Conservation (phyloP, 2,329 filamentous ascomycete species). For the Botrytis pseudocinerea region DNA sequence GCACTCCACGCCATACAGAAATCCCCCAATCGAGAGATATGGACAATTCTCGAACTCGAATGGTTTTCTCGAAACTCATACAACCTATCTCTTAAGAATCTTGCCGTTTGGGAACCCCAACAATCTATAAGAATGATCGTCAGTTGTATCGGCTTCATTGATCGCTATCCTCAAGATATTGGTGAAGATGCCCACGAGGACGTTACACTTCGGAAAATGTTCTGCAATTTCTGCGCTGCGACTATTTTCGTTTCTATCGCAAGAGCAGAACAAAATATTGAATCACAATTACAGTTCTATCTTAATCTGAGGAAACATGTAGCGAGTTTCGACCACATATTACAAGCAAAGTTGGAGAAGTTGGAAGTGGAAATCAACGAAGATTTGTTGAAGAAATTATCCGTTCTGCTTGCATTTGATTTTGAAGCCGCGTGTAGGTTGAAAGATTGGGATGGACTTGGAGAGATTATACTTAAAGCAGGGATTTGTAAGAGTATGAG, state of each 20-base stretch:
- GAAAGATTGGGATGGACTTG: constrained; percentile 66
- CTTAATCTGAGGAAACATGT: constrained; percentile 61
- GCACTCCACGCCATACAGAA: constrained; percentile 44
- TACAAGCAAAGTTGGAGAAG: constrained; percentile 45
- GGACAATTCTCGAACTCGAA: constrained; percentile 66
- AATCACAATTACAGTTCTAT: constrained; percentile 61
- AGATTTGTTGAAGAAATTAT: constrained; percentile 62
- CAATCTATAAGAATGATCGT: constrained; percentile 58
- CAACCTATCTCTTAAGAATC: constrained; percentile 69
- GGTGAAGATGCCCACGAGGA: constrained; percentile 47
- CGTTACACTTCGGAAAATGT: constrained; percentile 59
- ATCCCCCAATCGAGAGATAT: constrained; percentile 46
- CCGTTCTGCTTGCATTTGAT: constrained; percentile 71
- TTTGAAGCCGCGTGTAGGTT: constrained; percentile 73
- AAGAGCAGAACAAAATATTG: constrained; percentile 51
- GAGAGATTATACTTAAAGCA: constrained; percentile 57
- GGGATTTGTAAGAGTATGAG: constrained; percentile 47
- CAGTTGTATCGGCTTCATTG: constrained; percentile 54
- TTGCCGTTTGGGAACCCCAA: constrained; percentile 54
- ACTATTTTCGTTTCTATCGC: constrained; percentile 54
- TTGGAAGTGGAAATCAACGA: constrained; percentile 47
- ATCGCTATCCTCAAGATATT: constrained; percentile 52
- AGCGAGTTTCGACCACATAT: constrained; percentile 53
- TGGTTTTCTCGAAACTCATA: constrained; percentile 86
- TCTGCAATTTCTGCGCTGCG: constrained; percentile 69